Conservation (phyloP, 306 rosid genomes). For the Sechiopsis laciniata region DNA sequence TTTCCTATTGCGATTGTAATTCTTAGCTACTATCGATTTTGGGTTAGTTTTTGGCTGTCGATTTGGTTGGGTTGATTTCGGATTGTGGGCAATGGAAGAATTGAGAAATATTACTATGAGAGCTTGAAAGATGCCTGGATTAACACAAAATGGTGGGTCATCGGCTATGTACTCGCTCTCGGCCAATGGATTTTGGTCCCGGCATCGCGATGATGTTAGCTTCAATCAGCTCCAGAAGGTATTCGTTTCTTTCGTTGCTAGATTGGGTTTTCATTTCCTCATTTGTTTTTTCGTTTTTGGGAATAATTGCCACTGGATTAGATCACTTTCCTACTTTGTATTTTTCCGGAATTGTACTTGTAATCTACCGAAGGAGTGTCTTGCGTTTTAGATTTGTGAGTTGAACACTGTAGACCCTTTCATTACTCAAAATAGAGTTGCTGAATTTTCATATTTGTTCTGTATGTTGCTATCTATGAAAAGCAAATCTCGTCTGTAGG, state of each 20-base stretch:
- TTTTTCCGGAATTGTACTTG: constrained; percentile 23
- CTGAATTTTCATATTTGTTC: background rate
- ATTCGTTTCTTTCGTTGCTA: constrained; percentile 23
- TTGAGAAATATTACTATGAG: constrained; percentile 36
- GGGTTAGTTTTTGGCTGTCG: constrained; percentile 22
- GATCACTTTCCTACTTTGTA: constrained; percentile 29
- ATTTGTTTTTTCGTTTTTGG: constrained; percentile 9
- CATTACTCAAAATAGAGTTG: background rate
- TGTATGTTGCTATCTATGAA: background rate
- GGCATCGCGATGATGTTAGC: constrained; percentile 57
- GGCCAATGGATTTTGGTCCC: constrained; percentile 79
- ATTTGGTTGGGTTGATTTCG: constrained; percentile 35
- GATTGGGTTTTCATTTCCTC: background rate
- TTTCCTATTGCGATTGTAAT: constrained; percentile 19
- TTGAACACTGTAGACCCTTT: background rate
- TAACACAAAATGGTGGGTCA: constrained; percentile 61
- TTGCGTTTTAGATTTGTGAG: constrained; percentile 24
- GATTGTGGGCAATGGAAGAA: constrained; percentile 35
- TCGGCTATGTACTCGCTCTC: constrained; percentile 51
- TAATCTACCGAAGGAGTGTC: constrained; percentile 15
- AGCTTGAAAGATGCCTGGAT: constrained; percentile 78
- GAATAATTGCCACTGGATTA: constrained; percentile 20
- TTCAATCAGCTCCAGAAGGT: constrained; percentile 91
- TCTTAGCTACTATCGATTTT: constrained; percentile 28
- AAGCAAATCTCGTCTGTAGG: background rate